Conservation (phyloP, 1,284 basidiomycete species). For the Gymnopus androsaceus region DNA sequence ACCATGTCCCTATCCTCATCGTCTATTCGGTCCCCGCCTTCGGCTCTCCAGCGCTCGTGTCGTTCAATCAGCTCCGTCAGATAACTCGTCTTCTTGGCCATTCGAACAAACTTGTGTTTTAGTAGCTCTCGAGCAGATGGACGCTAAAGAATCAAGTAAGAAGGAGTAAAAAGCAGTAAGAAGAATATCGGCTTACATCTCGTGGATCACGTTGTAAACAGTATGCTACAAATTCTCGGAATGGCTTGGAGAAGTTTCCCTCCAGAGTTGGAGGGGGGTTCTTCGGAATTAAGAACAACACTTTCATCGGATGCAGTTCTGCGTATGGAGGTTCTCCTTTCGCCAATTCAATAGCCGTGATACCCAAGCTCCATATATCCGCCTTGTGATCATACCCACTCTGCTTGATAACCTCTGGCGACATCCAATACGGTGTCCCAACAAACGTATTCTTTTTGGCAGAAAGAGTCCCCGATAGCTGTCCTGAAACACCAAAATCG, state of each 20-base stretch:
- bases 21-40: constrained; percentile 77
- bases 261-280: constrained; percentile 93
- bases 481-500: constrained; percentile 99
- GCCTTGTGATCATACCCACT: constrained; percentile 99
- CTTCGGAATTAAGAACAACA: constrained; percentile 97
- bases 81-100: constrained; percentile 93
- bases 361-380: constrained; percentile 96
- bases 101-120: constrained; percentile 94
- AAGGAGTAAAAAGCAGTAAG: constrained; percentile 11
- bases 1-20: constrained; percentile 67
- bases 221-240: constrained; percentile 91
- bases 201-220: constrained; percentile 94
- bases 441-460: constrained; percentile 99
- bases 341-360: constrained; percentile 96
- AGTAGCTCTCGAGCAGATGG: constrained; percentile 93
- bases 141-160: constrained; percentile 67
- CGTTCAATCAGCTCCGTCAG: constrained; percentile 95
- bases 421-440: constrained; percentile 99
- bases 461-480: constrained; percentile 90
- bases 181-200: constrained; percentile 51
- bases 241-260: constrained; percentile 85
- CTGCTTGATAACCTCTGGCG: constrained; percentile 99
- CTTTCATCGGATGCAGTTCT: constrained; percentile 99
- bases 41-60: constrained; percentile 91
- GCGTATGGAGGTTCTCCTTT: constrained; percentile 98